Evolutionary conservation across 2,329 filamentous ascomycete species (phyloP), one percentile per base, ranked within the genome.

Genomic region (Celoporthe dispersa): DNA sequence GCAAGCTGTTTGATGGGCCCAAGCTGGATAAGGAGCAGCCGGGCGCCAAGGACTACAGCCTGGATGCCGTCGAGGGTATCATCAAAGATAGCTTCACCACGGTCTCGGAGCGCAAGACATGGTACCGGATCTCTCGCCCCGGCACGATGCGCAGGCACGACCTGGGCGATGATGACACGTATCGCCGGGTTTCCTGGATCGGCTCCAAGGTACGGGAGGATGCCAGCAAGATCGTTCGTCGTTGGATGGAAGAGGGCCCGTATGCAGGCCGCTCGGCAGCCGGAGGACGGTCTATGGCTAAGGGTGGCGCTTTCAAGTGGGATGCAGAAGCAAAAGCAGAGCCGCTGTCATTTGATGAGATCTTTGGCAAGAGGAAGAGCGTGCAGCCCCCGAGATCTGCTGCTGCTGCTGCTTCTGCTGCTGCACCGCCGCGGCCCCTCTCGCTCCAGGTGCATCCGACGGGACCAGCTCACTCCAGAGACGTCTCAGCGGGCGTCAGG

Each of bases 201-300:
- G 79, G 81, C n/a, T 90, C 88, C 0, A 78, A 82, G 8, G 79
- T 88, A 1, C 87, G 87, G 33, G 77, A 79, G 16, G 84, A 88
- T 11, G 87, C 85, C 1, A 82, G 89, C 70, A 84, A 85, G 69
- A 87, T 88, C 55, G 88, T 91, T 25, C 83, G 86, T 35, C 83
- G 87, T 35, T 92, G 90, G 90, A 89, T 91, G 84, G 87, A 90
- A 73, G 86, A 91, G 74, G 88, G 89, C 73, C 86, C 87, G 0
- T 86, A 85, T 9, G 65, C 55, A 2, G 86, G 87, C 1, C 84
- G 84, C 63, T 78, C 83, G 16, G 80, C 80, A 0, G 77, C 86
- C 12, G 70, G 70, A 1, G 84, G 83, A 9, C 83, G 82, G 33
- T 74, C 81, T 0, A 78, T 81, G 62, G 77, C 77, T 25, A 81